A percentile compares a stretch with the other conserved stretches of the same genome.
Evolutionary conservation across 2,329 filamentous ascomycete species (phyloP).

Genomic region (Aureobasidium sp.): DNA sequence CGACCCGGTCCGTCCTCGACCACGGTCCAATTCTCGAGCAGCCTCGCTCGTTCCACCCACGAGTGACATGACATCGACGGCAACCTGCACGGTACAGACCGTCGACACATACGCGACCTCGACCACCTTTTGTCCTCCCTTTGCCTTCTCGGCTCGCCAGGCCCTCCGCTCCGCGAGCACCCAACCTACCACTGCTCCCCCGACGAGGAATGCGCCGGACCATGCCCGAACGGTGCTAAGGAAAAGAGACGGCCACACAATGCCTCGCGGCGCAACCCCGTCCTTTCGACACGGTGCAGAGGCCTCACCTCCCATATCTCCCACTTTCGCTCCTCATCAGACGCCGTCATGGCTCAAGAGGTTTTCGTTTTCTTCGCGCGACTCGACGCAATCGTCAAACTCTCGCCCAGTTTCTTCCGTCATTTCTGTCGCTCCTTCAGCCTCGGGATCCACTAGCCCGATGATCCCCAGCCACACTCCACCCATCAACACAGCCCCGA

Average conservation of each 20-base stretch:
- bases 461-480: conserved; percentile 42
- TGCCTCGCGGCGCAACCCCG: conserved; percentile 2
- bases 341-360: conserved; percentile 10
- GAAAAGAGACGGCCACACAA: conserved; percentile 10
- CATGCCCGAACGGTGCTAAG: conserved; percentile 12
- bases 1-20: neutral
- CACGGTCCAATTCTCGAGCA: neutral
- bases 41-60: neutral
- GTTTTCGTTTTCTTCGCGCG: conserved; percentile 19
- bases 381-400: conserved; percentile 41
- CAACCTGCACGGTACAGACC: conserved; percentile 15
- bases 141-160: conserved; percentile 12
- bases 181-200: neutral
- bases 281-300: neutral
- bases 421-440: conserved; percentile 38
- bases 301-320: conserved; percentile 10
- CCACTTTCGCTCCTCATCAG: conserved; percentile 3
- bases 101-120: conserved; percentile 14
- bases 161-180: conserved; percentile 12
- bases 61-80: conserved; percentile 16
- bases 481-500: conserved; percentile 37
- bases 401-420: conserved; percentile 58
- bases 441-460: conserved; percentile 51
- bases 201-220: conserved; percentile 12
- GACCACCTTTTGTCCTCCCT: conserved; percentile 13